These are phyloP conservation scores for Hypseocharis bilobata DNA, from an alignment of 441 rosid species.

Conservation along the genomic window DNA sequence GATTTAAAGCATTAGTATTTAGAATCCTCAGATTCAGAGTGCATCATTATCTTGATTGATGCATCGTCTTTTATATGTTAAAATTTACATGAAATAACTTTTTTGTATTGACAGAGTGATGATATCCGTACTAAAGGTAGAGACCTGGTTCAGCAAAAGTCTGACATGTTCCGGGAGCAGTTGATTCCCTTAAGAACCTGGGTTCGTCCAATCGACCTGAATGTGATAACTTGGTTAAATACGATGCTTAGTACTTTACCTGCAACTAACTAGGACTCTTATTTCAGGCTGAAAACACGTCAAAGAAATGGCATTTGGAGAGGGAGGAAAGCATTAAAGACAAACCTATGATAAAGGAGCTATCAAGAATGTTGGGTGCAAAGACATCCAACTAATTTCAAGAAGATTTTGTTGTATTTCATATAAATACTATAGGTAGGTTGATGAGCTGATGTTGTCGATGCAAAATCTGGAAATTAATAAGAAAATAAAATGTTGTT, in stretches of 20 bases:
- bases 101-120: constrained; percentile 35
- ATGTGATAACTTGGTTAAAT: background rate
- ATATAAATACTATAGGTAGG: too few relatives aligned
- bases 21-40: too few relatives aligned
- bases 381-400: constrained; percentile 30
- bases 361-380: constrained; percentile 49
- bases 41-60: too few relatives aligned
- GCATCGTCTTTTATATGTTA: too few relatives aligned
- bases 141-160: constrained; percentile 52
- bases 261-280: constrained; percentile 17
- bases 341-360: constrained; percentile 55
- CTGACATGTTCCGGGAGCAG: constrained; percentile 45
- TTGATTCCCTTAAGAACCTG: constrained; percentile 55
- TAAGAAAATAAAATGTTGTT: too few relatives aligned
- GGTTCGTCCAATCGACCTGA: constrained; percentile 36
- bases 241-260: too few relatives aligned
- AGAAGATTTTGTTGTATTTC: background rate
- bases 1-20: too few relatives aligned
- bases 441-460: background rate
- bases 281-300: constrained; percentile 46
- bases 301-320: constrained; percentile 61
- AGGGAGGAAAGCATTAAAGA: constrained; percentile 41
- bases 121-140: constrained; percentile 50
- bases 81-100: too few relatives aligned
- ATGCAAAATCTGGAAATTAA: too few relatives aligned